Evolutionary conservation across 495 filamentous ascomycete species (phyloP).

Genomic region (Trichoderma orchidacearum): DNA sequence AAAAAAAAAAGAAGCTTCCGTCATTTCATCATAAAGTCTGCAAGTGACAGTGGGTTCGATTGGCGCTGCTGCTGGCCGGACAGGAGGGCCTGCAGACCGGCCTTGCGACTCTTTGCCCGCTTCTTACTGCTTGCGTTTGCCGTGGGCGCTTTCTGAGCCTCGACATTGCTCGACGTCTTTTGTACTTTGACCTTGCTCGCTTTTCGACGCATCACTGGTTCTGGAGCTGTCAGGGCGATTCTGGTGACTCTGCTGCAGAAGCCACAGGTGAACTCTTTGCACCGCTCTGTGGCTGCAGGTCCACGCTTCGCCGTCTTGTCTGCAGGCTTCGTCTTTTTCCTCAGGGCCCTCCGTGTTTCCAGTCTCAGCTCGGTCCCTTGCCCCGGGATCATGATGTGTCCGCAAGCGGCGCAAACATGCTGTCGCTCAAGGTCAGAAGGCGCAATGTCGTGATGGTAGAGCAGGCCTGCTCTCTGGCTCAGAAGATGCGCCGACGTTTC

Average conservation of each 20-base stretch:
- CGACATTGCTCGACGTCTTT: constrained; percentile 5
- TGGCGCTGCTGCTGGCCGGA: constrained; percentile 18
- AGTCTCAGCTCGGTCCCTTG: constrained; percentile 22
- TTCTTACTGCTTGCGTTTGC: constrained; percentile 38
- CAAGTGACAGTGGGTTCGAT: constrained; percentile 26
- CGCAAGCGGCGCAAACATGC: constrained; percentile 35
- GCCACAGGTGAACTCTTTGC: constrained; percentile 30
- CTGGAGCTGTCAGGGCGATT: constrained; percentile 17
- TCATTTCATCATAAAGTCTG: constrained; percentile 38
- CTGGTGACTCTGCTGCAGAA: constrained; percentile 27
- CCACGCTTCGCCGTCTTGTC: background rate
- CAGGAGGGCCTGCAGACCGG: constrained; percentile 37
- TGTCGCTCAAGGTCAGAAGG: constrained; percentile 28
- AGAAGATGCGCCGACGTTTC: constrained; percentile 37
- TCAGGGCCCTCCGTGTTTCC: constrained; percentile 11
- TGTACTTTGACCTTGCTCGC: background rate
- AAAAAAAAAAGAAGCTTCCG: background rate
- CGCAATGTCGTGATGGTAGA: constrained; percentile 26
- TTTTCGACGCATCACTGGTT: constrained; percentile 3
- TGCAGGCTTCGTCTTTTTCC: background rate
- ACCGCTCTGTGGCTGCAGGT: constrained; percentile 5
- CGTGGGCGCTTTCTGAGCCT: constrained; percentile 11
- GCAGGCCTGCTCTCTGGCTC: constrained; percentile 23
- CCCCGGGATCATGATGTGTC: constrained; percentile 36
- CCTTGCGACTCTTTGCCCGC: constrained; percentile 37